A percentile compares a stretch with the other conserved stretches of the same genome.
Evolutionary conservation across 805 yeast genomes (phyloP).

Genomic region (Pichia phayaonensis): DNA sequence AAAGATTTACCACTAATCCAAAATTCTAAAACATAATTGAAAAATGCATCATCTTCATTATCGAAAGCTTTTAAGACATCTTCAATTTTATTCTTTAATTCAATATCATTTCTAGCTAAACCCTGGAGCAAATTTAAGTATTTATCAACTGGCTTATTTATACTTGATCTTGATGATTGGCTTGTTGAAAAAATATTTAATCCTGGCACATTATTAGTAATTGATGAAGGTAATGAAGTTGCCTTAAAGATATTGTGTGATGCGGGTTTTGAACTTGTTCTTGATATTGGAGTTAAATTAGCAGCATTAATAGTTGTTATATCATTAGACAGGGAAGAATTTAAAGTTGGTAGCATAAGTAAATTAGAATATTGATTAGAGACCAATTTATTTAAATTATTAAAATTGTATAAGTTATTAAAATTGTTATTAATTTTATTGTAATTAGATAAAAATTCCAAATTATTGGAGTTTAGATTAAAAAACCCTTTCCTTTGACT

Average conservation of each 20-base stretch:
- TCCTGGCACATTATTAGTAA: slow-evolving; percentile 14
- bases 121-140: slow-evolving; percentile 21
- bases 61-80: slow-evolving; percentile 24
- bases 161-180: background rate
- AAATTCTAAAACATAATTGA: slow-evolving; percentile 27
- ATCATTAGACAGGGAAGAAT: background rate
- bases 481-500: slow-evolving; percentile 29
- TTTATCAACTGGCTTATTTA: slow-evolving; percentile 22
- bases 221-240: background rate
- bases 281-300: slow-evolving; percentile 7
- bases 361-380: slow-evolving; percentile 19
- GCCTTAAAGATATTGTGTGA: background rate
- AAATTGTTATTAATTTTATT: slow-evolving; percentile 17
- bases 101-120: slow-evolving; percentile 28
- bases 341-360: slow-evolving; percentile 17
- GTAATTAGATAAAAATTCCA: slow-evolving; percentile 25
- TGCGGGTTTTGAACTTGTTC: background rate
- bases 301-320: background rate
- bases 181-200: slow-evolving; percentile 9
- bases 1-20: slow-evolving; percentile 28
- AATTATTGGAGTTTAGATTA: slow-evolving; percentile 23
- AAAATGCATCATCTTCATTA: slow-evolving; percentile 28
- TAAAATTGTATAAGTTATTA: slow-evolving; percentile 23
- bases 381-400: slow-evolving; percentile 21
- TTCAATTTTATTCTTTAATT: slow-evolving; percentile 22